Conservation (phyloP, 768 basidiomycete genomes). For the Gymnopilus junonius region DNA sequence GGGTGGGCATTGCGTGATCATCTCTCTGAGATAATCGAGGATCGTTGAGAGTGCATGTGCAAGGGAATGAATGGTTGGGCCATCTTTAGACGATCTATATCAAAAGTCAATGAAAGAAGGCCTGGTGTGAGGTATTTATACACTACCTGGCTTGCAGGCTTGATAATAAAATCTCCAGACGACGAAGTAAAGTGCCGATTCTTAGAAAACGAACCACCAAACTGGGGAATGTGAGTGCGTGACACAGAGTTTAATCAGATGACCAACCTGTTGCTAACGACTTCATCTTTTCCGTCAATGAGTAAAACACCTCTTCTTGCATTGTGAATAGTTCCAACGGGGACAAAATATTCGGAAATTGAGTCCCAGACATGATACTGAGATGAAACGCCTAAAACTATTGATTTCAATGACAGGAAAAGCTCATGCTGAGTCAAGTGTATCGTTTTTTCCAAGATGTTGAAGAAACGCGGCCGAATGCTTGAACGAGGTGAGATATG, state of each 20-base stretch:
- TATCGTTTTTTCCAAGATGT: conserved; percentile 40
- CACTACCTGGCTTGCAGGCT: conserved; percentile 54
- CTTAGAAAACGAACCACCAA: conserved; percentile 63
- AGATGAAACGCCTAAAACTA: conserved; percentile 72
- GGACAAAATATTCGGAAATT: conserved; percentile 57
- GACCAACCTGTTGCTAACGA: conserved; percentile 58
- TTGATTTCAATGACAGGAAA: conserved; percentile 55
- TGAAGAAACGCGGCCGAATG: conserved; percentile 48
- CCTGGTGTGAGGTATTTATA: neutral
- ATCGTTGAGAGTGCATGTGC: conserved; percentile 65
- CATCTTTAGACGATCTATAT: conserved; percentile 47
- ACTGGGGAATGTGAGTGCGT: conserved; percentile 36
- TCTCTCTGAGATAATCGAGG: conserved; percentile 53
- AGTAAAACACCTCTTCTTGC: conserved; percentile 39
- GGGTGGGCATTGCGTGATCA: conserved; percentile 45
- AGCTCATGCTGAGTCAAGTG: conserved; percentile 54
- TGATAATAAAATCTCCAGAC: conserved; percentile 60
- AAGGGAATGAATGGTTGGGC: conserved; percentile 67
- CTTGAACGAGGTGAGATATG: conserved; percentile 35
- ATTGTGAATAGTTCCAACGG: conserved; percentile 39
- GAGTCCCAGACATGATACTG: conserved; percentile 67
- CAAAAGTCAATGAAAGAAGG: conserved; percentile 4
- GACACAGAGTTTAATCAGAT: neutral
- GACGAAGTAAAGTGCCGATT: conserved; percentile 70
- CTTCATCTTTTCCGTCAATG: conserved; percentile 61